These are phyloP conservation scores for Nannochloropsis oceanica DNA, from an alignment of 108 stramenopile species.

Conservation along the genomic window DNA sequence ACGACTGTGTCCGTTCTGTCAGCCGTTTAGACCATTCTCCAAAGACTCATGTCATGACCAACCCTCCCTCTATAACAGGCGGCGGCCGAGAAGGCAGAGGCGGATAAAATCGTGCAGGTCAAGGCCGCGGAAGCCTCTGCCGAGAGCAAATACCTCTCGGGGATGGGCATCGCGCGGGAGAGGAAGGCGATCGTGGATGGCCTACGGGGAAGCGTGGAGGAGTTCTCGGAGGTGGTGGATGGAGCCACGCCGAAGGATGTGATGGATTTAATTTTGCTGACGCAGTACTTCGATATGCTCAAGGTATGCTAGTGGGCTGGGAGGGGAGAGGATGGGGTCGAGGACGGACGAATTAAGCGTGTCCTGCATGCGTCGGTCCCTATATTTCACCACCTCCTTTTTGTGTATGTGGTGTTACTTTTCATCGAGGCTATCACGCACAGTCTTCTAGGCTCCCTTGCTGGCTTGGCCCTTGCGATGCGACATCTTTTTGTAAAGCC, in stretches of 20 bases:
- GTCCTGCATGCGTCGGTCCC: no score
- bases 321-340: no score
- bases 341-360: no score
- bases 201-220: constrained; percentile 54
- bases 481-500: no score
- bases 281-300: constrained; percentile 87
- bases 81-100: constrained; percentile 67
- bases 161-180: constrained; percentile 90
- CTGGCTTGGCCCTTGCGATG: no score
- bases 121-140: constrained; percentile 82
- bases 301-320: not conserved
- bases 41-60: no score
- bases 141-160: constrained; percentile 71
- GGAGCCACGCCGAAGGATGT: constrained; percentile 74
- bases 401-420: no score
- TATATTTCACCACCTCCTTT: no score
- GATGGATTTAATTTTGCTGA: constrained; percentile 86
- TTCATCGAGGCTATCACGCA: no score
- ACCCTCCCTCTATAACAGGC: constrained; percentile 20
- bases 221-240: constrained; percentile 51
- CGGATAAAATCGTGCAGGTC: constrained; percentile 74
- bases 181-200: constrained; percentile 93
- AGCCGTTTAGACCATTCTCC: no score
- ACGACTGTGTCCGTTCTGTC: no score
- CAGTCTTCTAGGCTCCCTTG: no score